Evolutionary conservation across 345 rosid genomes (phyloP), one percentile per base, ranked within the genome.

Genomic region (Punica granatum): DNA sequence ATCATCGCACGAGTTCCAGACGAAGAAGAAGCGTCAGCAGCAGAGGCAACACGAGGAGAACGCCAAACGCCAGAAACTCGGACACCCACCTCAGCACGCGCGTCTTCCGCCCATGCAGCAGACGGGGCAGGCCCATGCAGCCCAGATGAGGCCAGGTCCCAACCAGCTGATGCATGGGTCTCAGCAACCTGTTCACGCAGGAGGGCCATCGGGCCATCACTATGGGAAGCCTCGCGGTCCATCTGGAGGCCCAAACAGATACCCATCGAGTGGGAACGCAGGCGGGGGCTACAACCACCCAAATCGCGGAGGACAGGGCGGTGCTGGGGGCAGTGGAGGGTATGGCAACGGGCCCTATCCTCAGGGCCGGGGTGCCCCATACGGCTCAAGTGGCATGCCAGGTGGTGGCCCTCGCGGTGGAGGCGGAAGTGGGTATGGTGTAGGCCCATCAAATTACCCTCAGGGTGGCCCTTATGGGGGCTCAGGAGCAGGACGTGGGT

Each of bases 1-100:
- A 74, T 85, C 97, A 60, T 91, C 99, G 13, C 99, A 94, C 35
- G 99, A 94, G 81, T 89, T 88, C 80, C 97, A 91, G 74, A 89
- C 99, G 37, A 94, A 89, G 92, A 94, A 89, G 73, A 91, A 87
- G 82, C 80, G 96, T 56, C 97, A 91, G 83, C 95, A 89, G 74
- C 97, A 88, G 73, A 84, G 96, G 56, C 95, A 91, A 68, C 87
- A 93, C 6, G 89, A 85, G 71, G 96, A 88, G 80, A 84, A 84
- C 54, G 92, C 98, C 7, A 93, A 87, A 54, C 83, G 92, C 37
- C 98, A 93, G 82, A 93, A 87, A 75, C 80, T 82, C 31, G 97
- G 88, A 77, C 98, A 88, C 66, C 88, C 90, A 14, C 86, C 83
- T 64, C 98, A 82, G 66, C 96, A 90, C 43, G 53, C 79, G 44